These are phyloP conservation scores for Entomophthora muscae DNA, from an alignment of 371 early-diverging fungal genomes.

Conservation along the genomic window DNA sequence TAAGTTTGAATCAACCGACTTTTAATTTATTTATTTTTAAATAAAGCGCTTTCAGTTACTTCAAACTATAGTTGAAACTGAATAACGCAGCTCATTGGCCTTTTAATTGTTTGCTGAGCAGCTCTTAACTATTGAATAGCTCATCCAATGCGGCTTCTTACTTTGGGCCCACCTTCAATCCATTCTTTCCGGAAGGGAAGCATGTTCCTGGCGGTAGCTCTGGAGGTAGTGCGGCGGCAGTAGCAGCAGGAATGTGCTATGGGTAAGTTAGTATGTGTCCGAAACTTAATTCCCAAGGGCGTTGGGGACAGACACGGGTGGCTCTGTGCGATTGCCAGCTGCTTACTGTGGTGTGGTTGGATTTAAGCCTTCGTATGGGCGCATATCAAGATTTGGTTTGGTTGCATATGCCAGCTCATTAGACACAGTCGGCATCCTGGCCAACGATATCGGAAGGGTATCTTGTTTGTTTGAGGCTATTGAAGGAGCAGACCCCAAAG, in stretches of 20 bases:
- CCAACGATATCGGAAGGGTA: slow-evolving; percentile 28
- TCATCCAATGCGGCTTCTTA: slow-evolving; percentile 30
- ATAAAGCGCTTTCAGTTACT: too few species aligned
- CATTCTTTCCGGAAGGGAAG: slow-evolving; percentile 12
- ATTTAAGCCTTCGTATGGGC: slow-evolving; percentile 85
- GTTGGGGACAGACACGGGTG: slow-evolving; percentile 88
- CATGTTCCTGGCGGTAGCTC: slow-evolving; percentile 68
- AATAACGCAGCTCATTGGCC: too few species aligned
- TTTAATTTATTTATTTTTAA: too few species aligned
- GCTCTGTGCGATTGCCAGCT: slow-evolving; percentile 83
- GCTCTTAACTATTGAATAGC: too few species aligned
- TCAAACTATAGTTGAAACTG: too few species aligned
- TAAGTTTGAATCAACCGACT: too few species aligned
- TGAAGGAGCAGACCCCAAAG: slow-evolving; percentile 30
- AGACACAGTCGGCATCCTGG: slow-evolving; percentile 73
- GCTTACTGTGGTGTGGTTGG: slow-evolving; percentile 87
- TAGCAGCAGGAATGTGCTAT: slow-evolving; percentile 52
- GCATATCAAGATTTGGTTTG: slow-evolving; percentile 70
- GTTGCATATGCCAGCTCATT: slow-evolving; percentile 75
- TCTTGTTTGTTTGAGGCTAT: slow-evolving; percentile 39
- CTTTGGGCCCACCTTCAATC: slow-evolving; percentile 30
- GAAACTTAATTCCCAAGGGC: not conserved
- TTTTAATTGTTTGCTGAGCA: too few species aligned
- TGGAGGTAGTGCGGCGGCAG: slow-evolving; percentile 86
- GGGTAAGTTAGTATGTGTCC: slow-evolving; percentile 30